Evolutionary conservation across 2,329 filamentous ascomycete genomes (phyloP), one percentile per base, ranked within the genome.

Genomic region (Xylariaceae sp.): DNA sequence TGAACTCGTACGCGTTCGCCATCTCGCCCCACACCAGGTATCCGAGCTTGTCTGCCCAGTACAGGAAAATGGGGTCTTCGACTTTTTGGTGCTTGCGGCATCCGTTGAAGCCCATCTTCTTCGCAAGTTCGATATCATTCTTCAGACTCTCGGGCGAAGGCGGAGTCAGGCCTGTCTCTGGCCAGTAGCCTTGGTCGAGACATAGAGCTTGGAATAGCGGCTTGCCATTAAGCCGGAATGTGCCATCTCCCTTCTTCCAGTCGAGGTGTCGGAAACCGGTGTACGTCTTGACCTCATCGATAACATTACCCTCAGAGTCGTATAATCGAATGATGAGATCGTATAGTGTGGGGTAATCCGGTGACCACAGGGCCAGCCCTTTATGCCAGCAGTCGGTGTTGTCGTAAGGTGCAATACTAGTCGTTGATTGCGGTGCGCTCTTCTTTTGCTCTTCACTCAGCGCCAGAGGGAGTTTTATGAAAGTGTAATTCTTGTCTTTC

Each of bases 31-130:
- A 87, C 4, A 87, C 83, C 0, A 87, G 75, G 70, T 83, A 87
- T 1, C 85, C 85, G 1, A 87, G 78, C 47, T 75, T 77, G 60
- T 87, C 82, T 1, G 84, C 85, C 80, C 80, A 85, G 75, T 87
- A 85, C 63, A 83, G 75, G 69, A 87, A 87, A 0, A 79, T 57
- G 0, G 85, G 83, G 45, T 86, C 82, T 70, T 87, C 85, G 36
- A 87, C 82, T 66, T 87, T 87, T 67, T 87, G 84, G 68, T 87
- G 85, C 72, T 87, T 87, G 54, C 85, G 78, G 67, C 84, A 87
- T 1, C 84, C 85, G 66, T 87, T 87, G 74, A 87, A 84, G 7
- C 85, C 85, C 82, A 87, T 85, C 16, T 75, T 75, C 73, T 86
- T 86, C 16, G 78, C 73, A 2, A 86, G 74, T 56, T 81, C 75